Evolutionary conservation across 208 protist species (phyloP), one percentile per base, ranked within the genome.

Genomic region (Herpetomonas samuelpessoai): DNA sequence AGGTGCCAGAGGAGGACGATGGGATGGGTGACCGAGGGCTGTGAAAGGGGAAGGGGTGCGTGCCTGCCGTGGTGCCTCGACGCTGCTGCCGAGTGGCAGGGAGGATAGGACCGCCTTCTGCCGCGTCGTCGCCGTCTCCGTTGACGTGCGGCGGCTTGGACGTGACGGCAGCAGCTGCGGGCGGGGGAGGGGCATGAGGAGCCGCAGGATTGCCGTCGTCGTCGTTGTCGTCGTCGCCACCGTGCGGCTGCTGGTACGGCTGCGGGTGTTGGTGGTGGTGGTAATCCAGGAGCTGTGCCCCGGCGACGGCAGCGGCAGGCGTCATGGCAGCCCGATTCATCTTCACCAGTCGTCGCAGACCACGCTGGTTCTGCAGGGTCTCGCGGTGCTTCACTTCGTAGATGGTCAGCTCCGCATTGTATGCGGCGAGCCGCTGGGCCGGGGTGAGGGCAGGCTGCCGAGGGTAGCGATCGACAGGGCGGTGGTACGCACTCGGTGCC

Each of bases 321-420:
- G 54, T 74, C 68, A 62, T 66, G 19, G 25, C 50, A 10, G 24
- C 30, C 12, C 62, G 51, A n/a, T 47, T 71, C 29, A 28, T 44
- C 9, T 55, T 26, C 19, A 67, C 56, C 3, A 65, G 27, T 4
- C 19, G 41, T 2, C 24, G 38, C 1, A 65, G 29, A 9, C 60
- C 51, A 12, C 57, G 59, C 19, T 29, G 59, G 19, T 72, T 77
- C 22, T 22, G 46, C 28, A 28, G 19, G 21, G 18, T 3, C 59
- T 65, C 66, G 14, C 66, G 66, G 2, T 39, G 45, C 58, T 72
- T 72, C 66, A 61, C 57, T 19, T 72, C 59, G 38, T 62, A 56
- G 24, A 72, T 72, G 45, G 60, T 38, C 25, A 56, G 59, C 28
- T 72, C 66, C 0, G 66, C 65, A 14, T 72, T 30, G 29, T 66